phyloP scores from a whole-genome alignment of 2,329 filamentous ascomycete species.

The Pestalotiopsis sp. region DNA sequence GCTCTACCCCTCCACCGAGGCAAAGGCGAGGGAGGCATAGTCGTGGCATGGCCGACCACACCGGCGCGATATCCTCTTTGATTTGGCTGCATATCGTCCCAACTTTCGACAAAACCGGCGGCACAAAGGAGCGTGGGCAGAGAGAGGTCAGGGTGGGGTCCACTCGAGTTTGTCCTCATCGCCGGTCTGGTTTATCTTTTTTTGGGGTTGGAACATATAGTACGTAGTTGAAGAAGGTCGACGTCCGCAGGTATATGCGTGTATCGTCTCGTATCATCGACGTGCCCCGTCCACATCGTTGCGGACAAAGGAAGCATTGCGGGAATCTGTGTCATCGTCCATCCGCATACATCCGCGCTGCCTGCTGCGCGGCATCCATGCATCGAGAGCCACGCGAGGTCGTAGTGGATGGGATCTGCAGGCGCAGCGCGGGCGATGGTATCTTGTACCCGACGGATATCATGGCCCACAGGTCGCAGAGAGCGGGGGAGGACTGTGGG shows the following conservation, averaged over 20 bases:
- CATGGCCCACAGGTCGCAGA: not conserved
- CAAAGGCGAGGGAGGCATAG: not conserved
- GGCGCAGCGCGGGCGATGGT: not conserved
- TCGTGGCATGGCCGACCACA: not conserved
- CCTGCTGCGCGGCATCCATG: not conserved
- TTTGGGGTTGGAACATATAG: not conserved
- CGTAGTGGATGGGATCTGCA: not conserved
- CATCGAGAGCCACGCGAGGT: not conserved
- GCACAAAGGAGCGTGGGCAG: not conserved
- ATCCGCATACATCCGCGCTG: not conserved
- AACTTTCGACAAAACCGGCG: not conserved
- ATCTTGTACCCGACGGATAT: not conserved
- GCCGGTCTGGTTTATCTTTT: not conserved
- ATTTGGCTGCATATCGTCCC: constrained; percentile 5
- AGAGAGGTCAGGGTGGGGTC: not conserved
- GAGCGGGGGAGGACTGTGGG: not conserved
- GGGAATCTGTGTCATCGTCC: constrained; percentile 1
- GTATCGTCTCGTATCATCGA: not conserved
- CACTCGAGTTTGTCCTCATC: not conserved
- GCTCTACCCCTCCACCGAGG: not conserved
- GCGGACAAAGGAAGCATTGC: not conserved
- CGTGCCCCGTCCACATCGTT: not conserved
- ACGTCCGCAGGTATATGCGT: not conserved
- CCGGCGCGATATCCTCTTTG: constrained; percentile 3
- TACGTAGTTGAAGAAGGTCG: not conserved